Evolutionary conservation across 371 early-diverging fungal species (phyloP).

Genomic region (Nematocida sp.): DNA sequence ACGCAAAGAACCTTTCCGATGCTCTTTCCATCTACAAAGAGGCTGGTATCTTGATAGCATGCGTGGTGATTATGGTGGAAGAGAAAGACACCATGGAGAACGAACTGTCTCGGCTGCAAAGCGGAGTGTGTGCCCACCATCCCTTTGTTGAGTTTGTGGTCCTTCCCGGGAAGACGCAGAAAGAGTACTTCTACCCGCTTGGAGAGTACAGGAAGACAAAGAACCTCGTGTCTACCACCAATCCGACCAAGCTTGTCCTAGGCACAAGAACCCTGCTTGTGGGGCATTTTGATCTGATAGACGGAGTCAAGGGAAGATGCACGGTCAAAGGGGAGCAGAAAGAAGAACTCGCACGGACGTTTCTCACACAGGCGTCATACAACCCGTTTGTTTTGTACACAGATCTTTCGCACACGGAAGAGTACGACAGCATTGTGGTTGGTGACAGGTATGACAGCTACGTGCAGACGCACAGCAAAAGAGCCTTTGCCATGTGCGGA

Average conservation of each 20-base stretch:
- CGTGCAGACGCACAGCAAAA: neutral
- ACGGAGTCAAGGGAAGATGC: neutral
- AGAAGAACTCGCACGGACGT: neutral
- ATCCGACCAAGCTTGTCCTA: conserved; percentile 6
- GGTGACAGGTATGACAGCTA: conserved; percentile 39
- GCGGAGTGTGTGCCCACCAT: neutral
- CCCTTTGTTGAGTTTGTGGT: conserved; percentile 18
- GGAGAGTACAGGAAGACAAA: neutral
- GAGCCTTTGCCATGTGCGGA: conserved; percentile 28
- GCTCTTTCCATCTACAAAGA: conserved; percentile 1
- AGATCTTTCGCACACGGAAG: conserved; percentile 27
- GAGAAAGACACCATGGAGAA: neutral
- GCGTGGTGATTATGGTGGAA: conserved; percentile 24
- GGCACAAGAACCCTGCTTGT: conserved; percentile 1
- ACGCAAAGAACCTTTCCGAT: neutral
- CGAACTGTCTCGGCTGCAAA: neutral
- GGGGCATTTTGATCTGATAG: conserved; percentile 27
- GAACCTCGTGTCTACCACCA: neutral
- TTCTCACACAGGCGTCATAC: conserved; percentile 41
- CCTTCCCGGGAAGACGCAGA: neutral
- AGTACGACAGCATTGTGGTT: conserved; percentile 18
- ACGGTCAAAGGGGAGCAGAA: conserved; percentile 1
- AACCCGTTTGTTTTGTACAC: conserved; percentile 40
- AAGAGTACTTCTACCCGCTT: conserved; percentile 5
- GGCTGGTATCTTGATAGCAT: neutral